Evolutionary conservation across 345 rosid genomes (phyloP).

Genomic region (Corymbia maculata): DNA sequence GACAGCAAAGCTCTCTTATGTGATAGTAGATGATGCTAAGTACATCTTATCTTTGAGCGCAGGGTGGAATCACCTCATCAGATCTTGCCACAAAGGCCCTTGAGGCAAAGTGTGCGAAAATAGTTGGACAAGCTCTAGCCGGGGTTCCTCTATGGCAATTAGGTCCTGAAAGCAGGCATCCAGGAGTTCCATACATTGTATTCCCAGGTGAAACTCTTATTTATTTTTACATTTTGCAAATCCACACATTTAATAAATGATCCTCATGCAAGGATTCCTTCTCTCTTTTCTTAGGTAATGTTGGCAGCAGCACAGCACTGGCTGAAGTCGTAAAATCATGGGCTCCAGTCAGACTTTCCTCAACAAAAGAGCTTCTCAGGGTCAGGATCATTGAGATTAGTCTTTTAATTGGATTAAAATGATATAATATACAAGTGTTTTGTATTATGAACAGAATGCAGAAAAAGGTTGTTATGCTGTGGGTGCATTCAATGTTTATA

Average conservation of each 20-base stretch:
- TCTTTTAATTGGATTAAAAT: background rate
- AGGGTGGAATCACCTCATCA: constrained; percentile 98
- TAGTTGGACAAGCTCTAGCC: constrained; percentile 90
- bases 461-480: constrained; percentile 86
- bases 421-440: background rate
- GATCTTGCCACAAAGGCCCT: constrained; percentile 97
- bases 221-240: background rate
- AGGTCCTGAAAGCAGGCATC: constrained; percentile 96
- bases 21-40: background rate
- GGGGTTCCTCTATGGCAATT: constrained; percentile 97
- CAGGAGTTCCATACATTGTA: constrained; percentile 93
- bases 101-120: constrained; percentile 76
- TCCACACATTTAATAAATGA: background rate
- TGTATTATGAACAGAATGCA: constrained; percentile 42
- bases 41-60: background rate
- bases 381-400: constrained; percentile 24
- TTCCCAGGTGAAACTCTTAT: constrained; percentile 65
- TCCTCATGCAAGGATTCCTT: background rate
- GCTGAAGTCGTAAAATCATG: constrained; percentile 86
- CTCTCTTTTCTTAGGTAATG: constrained; percentile 52
- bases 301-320: constrained; percentile 69
- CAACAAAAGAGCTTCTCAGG: constrained; percentile 62
- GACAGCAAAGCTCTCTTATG: background rate
- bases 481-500: constrained; percentile 96
- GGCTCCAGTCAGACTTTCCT: constrained; percentile 58